Evolutionary conservation across 2,329 filamentous ascomycete species (phyloP), one percentile per base, ranked within the genome.

Genomic region (Orbilia oligospora): DNA sequence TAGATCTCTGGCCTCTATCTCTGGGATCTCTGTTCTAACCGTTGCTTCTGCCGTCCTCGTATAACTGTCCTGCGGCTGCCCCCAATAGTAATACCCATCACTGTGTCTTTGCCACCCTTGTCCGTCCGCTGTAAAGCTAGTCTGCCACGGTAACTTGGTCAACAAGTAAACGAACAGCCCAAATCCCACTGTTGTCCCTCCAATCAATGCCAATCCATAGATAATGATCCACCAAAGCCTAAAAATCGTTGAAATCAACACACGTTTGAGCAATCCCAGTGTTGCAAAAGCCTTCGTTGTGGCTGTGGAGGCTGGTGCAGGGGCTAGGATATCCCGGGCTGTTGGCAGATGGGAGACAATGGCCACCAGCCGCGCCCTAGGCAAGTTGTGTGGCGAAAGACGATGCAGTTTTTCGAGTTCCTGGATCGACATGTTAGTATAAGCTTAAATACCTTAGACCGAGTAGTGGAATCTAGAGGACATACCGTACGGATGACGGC

Each of bases 71-170:
- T 78, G 53, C 53, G 67, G 67, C 53, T 67, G 71, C 0, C 73
- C 67, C 75, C 75, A 78, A n/a, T 72, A 72, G 14, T 71, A 68
- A 22, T 72, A 72, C 27, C 75, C 67, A 18, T 78, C 75, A 22
- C 68, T 72, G 44, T 71, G 64, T 27, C 30, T 41, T 33, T 68
- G 68, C 75, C 75, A 78, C 0, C 63, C 27, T 16, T 68, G 61
- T 18, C 68, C 75, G n/a, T 71, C 30, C 3, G 49, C 51, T 5
- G 46, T 71, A 36, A 64, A 78, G 9, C 51, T 72, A 8, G 63
- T 68, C 44, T 71, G 30, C 75, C 75, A 78, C 5, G 61, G 61
- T 14, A 78, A 5, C 49, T 63, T 68, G 12, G 75, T 58, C 16
- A 72, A 30, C 14, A 72, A 30, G 18, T 78, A 78, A 2, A 69